Evolutionary conservation across 257 asterid genomes (phyloP).

Genomic region (Ophiorrhiza pumila): DNA sequence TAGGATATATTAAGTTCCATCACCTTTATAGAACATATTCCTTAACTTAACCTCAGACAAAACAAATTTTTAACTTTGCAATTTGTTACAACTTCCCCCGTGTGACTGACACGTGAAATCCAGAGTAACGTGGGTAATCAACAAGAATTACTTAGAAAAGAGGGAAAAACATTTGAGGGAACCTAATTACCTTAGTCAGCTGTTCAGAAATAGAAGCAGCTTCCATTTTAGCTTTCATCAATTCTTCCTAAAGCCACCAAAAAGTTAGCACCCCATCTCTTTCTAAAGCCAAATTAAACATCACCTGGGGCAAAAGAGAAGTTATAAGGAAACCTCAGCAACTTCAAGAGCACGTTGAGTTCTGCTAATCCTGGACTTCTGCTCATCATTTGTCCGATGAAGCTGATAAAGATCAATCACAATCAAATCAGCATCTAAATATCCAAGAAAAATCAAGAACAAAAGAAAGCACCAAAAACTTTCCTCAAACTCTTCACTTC

Average conservation of each 20-base stretch:
- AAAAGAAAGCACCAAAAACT: not conserved
- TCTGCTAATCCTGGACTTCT: conserved; percentile 35
- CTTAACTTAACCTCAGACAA: not conserved
- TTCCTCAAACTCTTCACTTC: not conserved
- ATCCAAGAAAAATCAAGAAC: not conserved
- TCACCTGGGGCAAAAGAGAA: not conserved
- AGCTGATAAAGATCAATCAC: conserved; percentile 29
- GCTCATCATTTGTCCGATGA: conserved; percentile 36
- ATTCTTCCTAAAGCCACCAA: conserved; percentile 39
- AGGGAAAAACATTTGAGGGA: not conserved
- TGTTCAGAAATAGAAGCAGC: conserved; percentile 33
- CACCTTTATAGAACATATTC: not conserved
- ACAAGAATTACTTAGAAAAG: not conserved
- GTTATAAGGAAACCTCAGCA: conserved; percentile 36
- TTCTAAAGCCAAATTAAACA: conserved; percentile 4
- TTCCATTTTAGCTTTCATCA: conserved; percentile 47
- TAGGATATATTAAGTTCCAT: not conserved
- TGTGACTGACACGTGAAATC: not conserved
- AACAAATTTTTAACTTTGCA: not conserved
- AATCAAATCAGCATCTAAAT: not conserved
- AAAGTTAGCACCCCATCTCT: conserved; percentile 15
- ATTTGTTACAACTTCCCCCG: not conserved
- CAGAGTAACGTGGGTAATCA: not conserved
- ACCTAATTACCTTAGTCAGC: conserved; percentile 32
- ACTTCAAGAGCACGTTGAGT: conserved; percentile 40